Conservation (phyloP, 2,329 filamentous ascomycete species). For the Colletotrichum filicis region DNA sequence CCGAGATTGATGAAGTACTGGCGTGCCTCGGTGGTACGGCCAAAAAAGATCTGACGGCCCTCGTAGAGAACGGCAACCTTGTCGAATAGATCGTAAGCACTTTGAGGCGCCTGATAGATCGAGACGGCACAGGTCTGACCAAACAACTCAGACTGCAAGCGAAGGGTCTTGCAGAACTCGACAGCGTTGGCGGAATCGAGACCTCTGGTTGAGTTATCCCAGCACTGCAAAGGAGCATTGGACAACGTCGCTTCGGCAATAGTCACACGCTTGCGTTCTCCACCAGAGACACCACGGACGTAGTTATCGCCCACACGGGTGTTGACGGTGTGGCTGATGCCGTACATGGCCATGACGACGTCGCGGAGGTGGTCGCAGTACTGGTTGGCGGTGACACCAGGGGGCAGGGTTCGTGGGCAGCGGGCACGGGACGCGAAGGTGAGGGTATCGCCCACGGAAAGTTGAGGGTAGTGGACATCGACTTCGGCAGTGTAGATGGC, state of each 20-base stretch:
- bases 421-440: slow-evolving; percentile 68
- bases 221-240: slow-evolving; percentile 42
- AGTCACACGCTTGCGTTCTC: slow-evolving; percentile 58
- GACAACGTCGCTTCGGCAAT: slow-evolving; percentile 48
- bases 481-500: slow-evolving; percentile 75
- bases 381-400: slow-evolving; percentile 51
- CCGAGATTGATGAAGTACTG: slow-evolving; percentile 74
- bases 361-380: slow-evolving; percentile 62
- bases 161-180: slow-evolving; percentile 41
- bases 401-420: slow-evolving; percentile 58
- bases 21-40: slow-evolving; percentile 67
- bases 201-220: slow-evolving; percentile 62
- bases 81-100: slow-evolving; percentile 69
- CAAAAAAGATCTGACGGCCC: slow-evolving; percentile 75
- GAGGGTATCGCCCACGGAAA: slow-evolving; percentile 70
- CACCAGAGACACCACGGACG: slow-evolving; percentile 64
- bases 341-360: slow-evolving; percentile 65
- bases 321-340: slow-evolving; percentile 64
- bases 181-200: slow-evolving; percentile 42
- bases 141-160: slow-evolving; percentile 42
- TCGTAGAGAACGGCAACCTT: slow-evolving; percentile 75
- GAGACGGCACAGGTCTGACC: slow-evolving; percentile 41
- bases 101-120: slow-evolving; percentile 71
- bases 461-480: slow-evolving; percentile 69
- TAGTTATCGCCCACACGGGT: slow-evolving; percentile 67